Evolutionary conservation across 2,329 filamentous ascomycete genomes (phyloP).

Genomic region (Botrytis deweyae): DNA sequence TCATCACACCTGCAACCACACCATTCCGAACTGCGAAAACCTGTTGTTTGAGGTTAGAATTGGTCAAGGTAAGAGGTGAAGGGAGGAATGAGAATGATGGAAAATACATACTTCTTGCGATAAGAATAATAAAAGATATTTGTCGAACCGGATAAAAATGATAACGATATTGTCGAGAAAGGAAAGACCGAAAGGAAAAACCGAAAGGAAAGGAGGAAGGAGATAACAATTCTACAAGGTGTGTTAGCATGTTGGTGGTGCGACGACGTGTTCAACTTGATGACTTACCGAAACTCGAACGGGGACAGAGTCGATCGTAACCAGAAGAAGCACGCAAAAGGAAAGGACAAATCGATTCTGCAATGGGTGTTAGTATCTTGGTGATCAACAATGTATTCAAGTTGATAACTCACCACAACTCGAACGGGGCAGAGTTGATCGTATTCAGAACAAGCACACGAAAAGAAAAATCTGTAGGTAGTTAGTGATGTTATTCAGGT

Average conservation of each 20-base stretch:
- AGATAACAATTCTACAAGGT: not conserved
- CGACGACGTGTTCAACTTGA: not conserved
- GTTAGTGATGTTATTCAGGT: not conserved
- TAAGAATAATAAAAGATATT: not conserved
- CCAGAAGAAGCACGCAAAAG: not conserved
- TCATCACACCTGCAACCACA: not conserved
- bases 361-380: not conserved
- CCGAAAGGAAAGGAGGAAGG: not conserved
- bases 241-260: not conserved
- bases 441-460: not conserved
- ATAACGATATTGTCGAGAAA: not conserved
- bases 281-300: not conserved
- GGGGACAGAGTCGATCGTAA: not conserved
- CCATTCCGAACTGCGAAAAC: not conserved
- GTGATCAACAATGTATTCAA: not conserved
- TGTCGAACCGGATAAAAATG: not conserved
- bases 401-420: not conserved
- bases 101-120: not conserved
- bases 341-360: not conserved
- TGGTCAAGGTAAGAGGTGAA: not conserved
- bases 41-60: not conserved
- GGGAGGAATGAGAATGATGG: not conserved
- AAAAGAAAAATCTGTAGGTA: not conserved
- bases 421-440: not conserved
- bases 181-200: not conserved